Conservation (phyloP, 306 rosid genomes). For the Betula pendula region DNA sequence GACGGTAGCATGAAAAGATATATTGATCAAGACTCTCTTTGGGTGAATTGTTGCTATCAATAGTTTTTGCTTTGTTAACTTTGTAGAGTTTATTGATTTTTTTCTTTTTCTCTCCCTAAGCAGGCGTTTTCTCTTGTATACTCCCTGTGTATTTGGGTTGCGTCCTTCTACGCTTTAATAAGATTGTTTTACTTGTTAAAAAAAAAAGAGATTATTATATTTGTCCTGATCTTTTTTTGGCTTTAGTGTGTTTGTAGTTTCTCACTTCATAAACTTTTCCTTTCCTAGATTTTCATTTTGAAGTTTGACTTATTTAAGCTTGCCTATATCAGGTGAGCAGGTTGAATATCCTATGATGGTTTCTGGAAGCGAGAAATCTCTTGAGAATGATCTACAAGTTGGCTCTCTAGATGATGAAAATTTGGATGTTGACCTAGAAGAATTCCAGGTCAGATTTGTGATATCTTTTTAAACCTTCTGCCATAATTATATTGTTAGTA, state of each 20-base stretch:
- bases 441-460: slow-evolving; percentile 40
- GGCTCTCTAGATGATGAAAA: slow-evolving; percentile 48
- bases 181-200: too few relatives aligned
- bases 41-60: too few relatives aligned
- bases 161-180: too few relatives aligned
- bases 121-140: too few relatives aligned
- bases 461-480: slow-evolving; percentile 1
- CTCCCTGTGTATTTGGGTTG: too few relatives aligned
- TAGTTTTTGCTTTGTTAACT: too few relatives aligned
- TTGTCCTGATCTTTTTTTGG: background rate
- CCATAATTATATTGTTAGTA: background rate
- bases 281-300: slow-evolving; percentile 3
- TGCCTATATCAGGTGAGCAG: slow-evolving; percentile 53
- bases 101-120: too few relatives aligned
- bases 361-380: slow-evolving; percentile 46
- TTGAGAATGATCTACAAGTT: slow-evolving; percentile 48
- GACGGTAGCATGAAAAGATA: too few relatives aligned
- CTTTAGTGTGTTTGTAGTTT: background rate
- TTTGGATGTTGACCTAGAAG: slow-evolving; percentile 37
- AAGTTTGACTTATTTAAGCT: slow-evolving; percentile 24
- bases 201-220: background rate
- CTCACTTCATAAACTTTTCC: background rate
- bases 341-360: slow-evolving; percentile 47
- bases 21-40: too few relatives aligned
- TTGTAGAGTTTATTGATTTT: too few relatives aligned